These are phyloP conservation scores for Fusarium denticulatum DNA, from an alignment of 2,329 filamentous ascomycete genomes.

Conservation along the genomic window DNA sequence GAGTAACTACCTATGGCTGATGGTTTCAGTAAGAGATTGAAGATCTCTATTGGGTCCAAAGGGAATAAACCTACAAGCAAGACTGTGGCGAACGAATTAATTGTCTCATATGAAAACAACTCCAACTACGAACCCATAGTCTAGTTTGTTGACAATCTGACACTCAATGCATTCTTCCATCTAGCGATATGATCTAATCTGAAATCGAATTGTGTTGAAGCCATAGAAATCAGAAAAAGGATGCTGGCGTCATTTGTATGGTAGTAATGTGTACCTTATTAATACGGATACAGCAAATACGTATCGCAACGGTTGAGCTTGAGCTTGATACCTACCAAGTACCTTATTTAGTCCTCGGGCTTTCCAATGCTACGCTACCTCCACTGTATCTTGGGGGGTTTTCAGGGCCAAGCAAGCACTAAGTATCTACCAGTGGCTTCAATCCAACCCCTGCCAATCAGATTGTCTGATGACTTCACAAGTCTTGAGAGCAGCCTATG, in stretches of 20 bases:
- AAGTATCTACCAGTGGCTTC: background rate
- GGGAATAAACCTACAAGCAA: background rate
- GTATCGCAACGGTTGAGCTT: constrained; percentile 6
- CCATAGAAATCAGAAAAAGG: background rate
- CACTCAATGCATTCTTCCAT: background rate
- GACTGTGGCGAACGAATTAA: background rate
- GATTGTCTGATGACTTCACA: constrained; percentile 29
- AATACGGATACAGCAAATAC: background rate
- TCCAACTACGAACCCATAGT: background rate
- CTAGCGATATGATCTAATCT: background rate
- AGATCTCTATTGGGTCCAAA: background rate
- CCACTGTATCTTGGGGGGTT: background rate
- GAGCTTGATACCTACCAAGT: background rate
- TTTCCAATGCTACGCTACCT: background rate
- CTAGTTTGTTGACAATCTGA: background rate
- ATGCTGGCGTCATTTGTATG: constrained; percentile 14
- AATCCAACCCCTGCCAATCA: constrained; percentile 23
- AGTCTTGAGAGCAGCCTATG: constrained; percentile 33
- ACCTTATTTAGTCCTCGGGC: too few relatives aligned
- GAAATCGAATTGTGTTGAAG: background rate
- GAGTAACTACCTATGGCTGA: background rate
- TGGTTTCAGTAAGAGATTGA: background rate
- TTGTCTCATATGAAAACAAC: background rate
- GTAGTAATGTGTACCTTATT: too few relatives aligned
- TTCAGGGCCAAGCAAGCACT: background rate